These are phyloP conservation scores for Thecamonas trahens DNA, from an alignment of 78 protist genomes.

Conservation along the genomic window DNA sequence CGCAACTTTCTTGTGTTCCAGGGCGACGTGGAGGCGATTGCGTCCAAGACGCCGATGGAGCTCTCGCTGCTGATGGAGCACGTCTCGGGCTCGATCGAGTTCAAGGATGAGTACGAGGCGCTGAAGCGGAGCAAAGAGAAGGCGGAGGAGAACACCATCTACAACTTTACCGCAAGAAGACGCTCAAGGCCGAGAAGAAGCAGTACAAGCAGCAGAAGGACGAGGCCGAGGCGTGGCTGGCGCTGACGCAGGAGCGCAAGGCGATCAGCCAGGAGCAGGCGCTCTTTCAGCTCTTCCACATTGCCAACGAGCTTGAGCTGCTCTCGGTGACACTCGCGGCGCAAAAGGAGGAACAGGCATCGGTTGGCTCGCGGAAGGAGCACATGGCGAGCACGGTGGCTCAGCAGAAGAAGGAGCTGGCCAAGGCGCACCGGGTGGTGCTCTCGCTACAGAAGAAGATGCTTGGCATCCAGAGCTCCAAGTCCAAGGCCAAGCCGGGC, in stretches of 20 bases:
- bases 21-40: slow-evolving; percentile 87
- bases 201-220: slow-evolving; percentile 62
- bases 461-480: background rate
- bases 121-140: slow-evolving; percentile 19
- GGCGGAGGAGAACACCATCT: background rate
- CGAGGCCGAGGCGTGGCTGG: slow-evolving; percentile 70
- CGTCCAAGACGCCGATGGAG: slow-evolving; percentile 71
- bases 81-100: slow-evolving; percentile 44
- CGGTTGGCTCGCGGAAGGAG: background rate
- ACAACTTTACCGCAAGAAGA: slow-evolving; percentile 21
- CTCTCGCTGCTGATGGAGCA: slow-evolving; percentile 76
- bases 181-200: slow-evolving; percentile 56
- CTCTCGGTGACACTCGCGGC: background rate
- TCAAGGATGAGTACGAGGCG: slow-evolving; percentile 30
- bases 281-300: slow-evolving; percentile 44
- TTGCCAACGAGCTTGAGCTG: slow-evolving; percentile 10
- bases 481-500: background rate
- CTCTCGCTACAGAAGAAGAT: too few species aligned
- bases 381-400: background rate
- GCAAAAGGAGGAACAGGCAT: background rate
- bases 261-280: slow-evolving; percentile 7
- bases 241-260: slow-evolving; percentile 1
- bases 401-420: slow-evolving; percentile 17
- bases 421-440: background rate
- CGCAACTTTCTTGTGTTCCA: slow-evolving; percentile 89